These are phyloP conservation scores for Leucoagaricus sp. DNA, from an alignment of 1,284 basidiomycete genomes.

Conservation along the genomic window DNA sequence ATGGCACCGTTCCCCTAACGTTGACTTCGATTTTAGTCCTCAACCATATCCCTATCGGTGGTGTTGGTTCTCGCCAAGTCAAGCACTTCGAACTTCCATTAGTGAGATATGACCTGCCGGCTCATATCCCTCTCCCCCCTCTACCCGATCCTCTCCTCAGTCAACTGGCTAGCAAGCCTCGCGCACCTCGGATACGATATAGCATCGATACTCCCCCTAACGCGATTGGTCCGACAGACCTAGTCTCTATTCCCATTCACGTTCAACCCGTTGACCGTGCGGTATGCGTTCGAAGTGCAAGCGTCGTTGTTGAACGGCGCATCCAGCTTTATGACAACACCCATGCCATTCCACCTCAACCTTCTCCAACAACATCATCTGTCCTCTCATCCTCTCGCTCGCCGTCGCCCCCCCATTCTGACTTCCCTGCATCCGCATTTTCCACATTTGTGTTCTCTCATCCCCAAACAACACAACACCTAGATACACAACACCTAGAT, in stretches of 20 bases:
- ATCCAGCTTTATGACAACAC: conserved; percentile 48
- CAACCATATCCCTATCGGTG: conserved; percentile 61
- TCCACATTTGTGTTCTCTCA: conserved; percentile 19
- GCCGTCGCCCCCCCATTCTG: conserved; percentile 16
- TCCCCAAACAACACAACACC: conserved; percentile 11
- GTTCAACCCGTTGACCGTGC: conserved; percentile 48
- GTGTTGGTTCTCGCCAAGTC: conserved; percentile 64
- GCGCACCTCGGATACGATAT: conserved; percentile 51
- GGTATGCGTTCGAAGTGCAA: conserved; percentile 54
- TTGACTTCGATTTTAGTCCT: conserved; percentile 45
- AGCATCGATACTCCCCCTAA: conserved; percentile 43
- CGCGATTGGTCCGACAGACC: conserved; percentile 58
- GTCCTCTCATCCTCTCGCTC: conserved; percentile 18
- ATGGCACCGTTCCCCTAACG: conserved; percentile 20
- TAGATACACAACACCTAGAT: conserved; percentile 15
- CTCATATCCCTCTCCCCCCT: conserved; percentile 33
- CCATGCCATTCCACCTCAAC: conserved; percentile 17
- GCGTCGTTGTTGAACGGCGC: conserved; percentile 55
- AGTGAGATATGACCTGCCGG: conserved; percentile 61
- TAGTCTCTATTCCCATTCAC: conserved; percentile 53
- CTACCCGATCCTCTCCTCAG: conserved; percentile 35
- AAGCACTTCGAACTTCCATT: conserved; percentile 71
- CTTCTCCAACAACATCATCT: conserved; percentile 24
- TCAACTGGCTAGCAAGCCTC: conserved; percentile 44
- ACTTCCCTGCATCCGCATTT: conserved; percentile 13